Evolutionary conservation across 2,329 filamentous ascomycete species (phyloP).

Genomic region (Cytospora mali): DNA sequence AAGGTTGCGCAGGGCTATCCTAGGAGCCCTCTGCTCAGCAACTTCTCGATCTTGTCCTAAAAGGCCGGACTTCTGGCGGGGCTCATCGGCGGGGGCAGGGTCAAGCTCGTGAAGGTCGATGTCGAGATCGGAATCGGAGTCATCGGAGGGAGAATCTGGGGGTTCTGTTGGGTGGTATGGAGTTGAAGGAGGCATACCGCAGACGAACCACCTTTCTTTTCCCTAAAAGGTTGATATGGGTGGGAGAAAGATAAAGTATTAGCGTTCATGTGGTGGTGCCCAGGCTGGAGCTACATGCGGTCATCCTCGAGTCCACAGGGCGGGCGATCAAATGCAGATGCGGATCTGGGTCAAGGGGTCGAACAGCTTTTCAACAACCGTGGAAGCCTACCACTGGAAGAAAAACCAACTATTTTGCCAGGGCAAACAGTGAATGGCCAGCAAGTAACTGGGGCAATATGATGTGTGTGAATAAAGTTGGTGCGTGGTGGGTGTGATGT

Average conservation of each 20-base stretch:
- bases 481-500: background rate
- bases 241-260: slow-evolving; percentile 20
- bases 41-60: slow-evolving; percentile 54
- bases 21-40: slow-evolving; percentile 51
- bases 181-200: slow-evolving; percentile 61
- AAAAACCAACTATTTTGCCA: background rate
- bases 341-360: slow-evolving; percentile 20
- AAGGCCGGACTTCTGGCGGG: slow-evolving; percentile 34
- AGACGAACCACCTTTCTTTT: slow-evolving; percentile 27
- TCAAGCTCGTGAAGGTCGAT: slow-evolving; percentile 81
- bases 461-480: slow-evolving; percentile 1
- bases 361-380: background rate
- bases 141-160: slow-evolving; percentile 65
- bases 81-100: slow-evolving; percentile 48
- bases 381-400: background rate
- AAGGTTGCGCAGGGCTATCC: slow-evolving; percentile 72
- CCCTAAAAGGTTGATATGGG: slow-evolving; percentile 22
- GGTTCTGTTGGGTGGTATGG: slow-evolving; percentile 58
- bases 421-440: background rate
- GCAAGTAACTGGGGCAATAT: background rate
- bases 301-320: slow-evolving; percentile 24
- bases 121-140: slow-evolving; percentile 78
- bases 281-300: slow-evolving; percentile 27
- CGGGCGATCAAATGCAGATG: slow-evolving; percentile 24
- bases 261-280: slow-evolving; percentile 28